Evolutionary conservation across 2,329 filamentous ascomycete genomes (phyloP).

Genomic region (Rhinocladiella mackenziei): DNA sequence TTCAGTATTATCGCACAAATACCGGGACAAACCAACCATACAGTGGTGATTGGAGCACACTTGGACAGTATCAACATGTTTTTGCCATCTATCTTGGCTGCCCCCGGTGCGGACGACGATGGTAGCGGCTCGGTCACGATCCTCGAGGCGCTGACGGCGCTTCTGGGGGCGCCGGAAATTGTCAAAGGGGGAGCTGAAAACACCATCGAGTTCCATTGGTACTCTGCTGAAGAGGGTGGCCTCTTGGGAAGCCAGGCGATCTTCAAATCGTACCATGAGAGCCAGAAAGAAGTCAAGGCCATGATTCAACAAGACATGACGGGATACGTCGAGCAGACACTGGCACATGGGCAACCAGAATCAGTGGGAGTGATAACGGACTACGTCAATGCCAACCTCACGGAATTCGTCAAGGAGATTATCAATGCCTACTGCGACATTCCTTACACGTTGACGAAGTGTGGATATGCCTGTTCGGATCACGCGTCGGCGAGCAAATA

Average conservation of each 20-base stretch:
- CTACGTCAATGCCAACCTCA: conserved; percentile 77
- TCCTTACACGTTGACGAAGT: conserved; percentile 80
- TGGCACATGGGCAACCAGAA: conserved; percentile 77
- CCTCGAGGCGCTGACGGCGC: conserved; percentile 78
- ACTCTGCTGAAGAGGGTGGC: conserved; percentile 84
- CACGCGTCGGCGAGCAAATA: conserved; percentile 64
- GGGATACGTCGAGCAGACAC: conserved; percentile 75
- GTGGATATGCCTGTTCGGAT: conserved; percentile 77
- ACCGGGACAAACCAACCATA: conserved; percentile 77
- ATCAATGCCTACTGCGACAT: conserved; percentile 86
- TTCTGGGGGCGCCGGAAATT: conserved; percentile 70
- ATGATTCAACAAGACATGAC: conserved; percentile 99
- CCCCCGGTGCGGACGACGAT: conserved; percentile 93
- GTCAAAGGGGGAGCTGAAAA: conserved; percentile 69
- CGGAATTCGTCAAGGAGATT: conserved; percentile 83
- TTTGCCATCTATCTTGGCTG: conserved; percentile 74
- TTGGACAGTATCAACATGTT: conserved; percentile 95
- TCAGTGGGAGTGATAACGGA: conserved; percentile 90
- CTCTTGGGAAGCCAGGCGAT: conserved; percentile 85
- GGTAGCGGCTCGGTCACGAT: conserved; percentile 92
- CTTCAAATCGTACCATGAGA: conserved; percentile 73
- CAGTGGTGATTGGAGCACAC: conserved; percentile 83
- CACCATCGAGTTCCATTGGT: conserved; percentile 96
- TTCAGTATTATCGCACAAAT: conserved; percentile 88
- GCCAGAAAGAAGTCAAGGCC: conserved; percentile 73